Base-by-base conservation (phyloP, 768 basidiomycete genomes). In the Xerocomus potaroensis region DNA sequence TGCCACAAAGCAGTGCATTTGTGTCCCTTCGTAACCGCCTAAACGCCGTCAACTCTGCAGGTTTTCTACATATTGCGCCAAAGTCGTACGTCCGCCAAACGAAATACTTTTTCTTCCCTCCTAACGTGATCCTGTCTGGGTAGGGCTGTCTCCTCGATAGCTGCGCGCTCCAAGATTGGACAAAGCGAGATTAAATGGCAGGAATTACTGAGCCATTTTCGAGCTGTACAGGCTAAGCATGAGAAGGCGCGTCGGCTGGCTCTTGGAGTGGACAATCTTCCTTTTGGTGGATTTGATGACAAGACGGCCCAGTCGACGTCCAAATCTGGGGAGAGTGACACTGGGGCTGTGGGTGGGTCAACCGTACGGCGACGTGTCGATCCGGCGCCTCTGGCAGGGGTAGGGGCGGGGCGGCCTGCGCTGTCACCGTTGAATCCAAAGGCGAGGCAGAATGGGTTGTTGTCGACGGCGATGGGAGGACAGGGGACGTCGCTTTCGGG, bases 161-260 rank as follows among this genome's bases (percentile, higher is more conserved):
- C 82, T 2, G 72, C 81, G 16, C 80, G 91, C 19, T 86, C 91
- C 4, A 95, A 95, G 64, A 60, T 84, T 0, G 72, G 80, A 24
- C 79, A 88, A 21, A 92, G 90, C 34, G 92, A 96, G 43, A 96
- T 99, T 63, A 97, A 96, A 63, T 99, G 96, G 96, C 84, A 85
- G 60, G 96, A 98, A 50, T 76, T 99, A 0, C 77, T 98, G 9
- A 75, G 78, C 4, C 96, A 99, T 65, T 99, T 99, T 73, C 84
- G 94, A 15, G 72, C 79, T 0, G 83, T 96, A 1, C 96, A 99
- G 66, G 74, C 78, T 27, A 87, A 83, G 56, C 94, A 98, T 61
- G 94, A 98, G 70, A 94, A 93, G 62, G 81, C 92, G 4, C 80
- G 93, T 23, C 75, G 94, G 30, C 84, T 81, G 53, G 80, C 83